These are phyloP conservation scores for Starmerella vaccinii DNA, from an alignment of 805 yeast genomes.

Conservation along the genomic window DNA sequence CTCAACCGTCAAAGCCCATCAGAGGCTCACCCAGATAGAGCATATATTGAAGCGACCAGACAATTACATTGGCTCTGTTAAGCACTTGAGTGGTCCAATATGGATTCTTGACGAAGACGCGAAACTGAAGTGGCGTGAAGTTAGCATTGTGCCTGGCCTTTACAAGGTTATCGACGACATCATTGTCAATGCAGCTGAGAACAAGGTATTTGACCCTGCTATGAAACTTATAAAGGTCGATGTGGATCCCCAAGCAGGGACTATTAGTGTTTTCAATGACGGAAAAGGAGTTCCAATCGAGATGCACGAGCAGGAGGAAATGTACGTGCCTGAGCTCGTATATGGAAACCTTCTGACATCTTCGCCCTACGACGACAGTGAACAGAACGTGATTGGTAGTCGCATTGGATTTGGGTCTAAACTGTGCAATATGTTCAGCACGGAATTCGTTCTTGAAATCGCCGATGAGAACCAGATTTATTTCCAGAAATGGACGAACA, in stretches of 20 bases:
- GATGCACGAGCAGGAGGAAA: slow-evolving; percentile 78
- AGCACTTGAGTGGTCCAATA: slow-evolving; percentile 62
- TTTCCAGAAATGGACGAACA: slow-evolving; percentile 74
- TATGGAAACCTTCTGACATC: slow-evolving; percentile 93
- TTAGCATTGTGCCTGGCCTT: slow-evolving; percentile 85
- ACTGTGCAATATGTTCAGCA: slow-evolving; percentile 88
- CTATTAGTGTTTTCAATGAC: slow-evolving; percentile 76
- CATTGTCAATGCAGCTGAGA: slow-evolving; percentile 95
- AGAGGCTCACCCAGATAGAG: slow-evolving; percentile 86
- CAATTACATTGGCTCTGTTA: slow-evolving; percentile 93
- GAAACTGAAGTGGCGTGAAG: slow-evolving; percentile 45
- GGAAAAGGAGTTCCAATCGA: slow-evolving; percentile 95
- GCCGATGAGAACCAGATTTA: slow-evolving; percentile 70
- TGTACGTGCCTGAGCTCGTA: slow-evolving; percentile 90
- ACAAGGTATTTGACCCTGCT: slow-evolving; percentile 84
- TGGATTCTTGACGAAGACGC: slow-evolving; percentile 73
- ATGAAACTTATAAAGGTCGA: slow-evolving; percentile 82
- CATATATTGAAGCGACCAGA: slow-evolving; percentile 96
- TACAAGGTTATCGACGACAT: slow-evolving; percentile 96
- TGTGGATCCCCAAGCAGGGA: slow-evolving; percentile 63
- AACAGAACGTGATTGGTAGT: slow-evolving; percentile 95
- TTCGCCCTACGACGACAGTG: slow-evolving; percentile 89
- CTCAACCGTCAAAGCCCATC: slow-evolving; percentile 39
- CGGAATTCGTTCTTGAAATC: slow-evolving; percentile 77
- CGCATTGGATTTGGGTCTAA: slow-evolving; percentile 98